Evolutionary conservation across 2,329 filamentous ascomycete species (phyloP).

Genomic region (Ophiosphaerella narmari): DNA sequence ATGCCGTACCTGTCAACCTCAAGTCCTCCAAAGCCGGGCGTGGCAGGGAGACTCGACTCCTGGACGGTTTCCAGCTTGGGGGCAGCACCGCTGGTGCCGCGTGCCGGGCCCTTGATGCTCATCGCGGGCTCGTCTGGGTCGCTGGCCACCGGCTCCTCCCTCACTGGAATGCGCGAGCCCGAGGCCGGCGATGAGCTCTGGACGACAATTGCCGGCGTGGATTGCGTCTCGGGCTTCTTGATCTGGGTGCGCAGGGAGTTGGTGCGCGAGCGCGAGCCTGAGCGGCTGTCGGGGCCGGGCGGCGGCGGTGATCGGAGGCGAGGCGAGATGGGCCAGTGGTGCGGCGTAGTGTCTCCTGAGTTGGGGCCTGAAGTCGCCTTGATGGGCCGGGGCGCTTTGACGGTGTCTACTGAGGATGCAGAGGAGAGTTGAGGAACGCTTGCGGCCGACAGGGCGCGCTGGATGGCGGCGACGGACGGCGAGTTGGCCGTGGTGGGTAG

Average conservation of each 20-base stretch:
- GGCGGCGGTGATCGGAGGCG: constrained; percentile 78
- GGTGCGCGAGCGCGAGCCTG: constrained; percentile 47
- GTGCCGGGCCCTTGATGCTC: constrained; percentile 50
- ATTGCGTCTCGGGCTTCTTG: constrained; percentile 35
- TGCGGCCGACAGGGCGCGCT: constrained; percentile 70
- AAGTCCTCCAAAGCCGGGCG: constrained; percentile 58
- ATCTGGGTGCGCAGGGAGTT: constrained; percentile 49
- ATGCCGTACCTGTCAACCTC: constrained; percentile 36
- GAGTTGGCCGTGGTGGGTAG: constrained; percentile 46
- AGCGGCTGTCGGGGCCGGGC: constrained; percentile 36
- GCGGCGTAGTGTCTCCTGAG: constrained; percentile 54
- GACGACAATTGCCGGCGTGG: constrained; percentile 52
- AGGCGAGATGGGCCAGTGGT: constrained; percentile 76
- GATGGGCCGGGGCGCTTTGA: constrained; percentile 67
- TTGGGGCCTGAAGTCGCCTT: constrained; percentile 62
- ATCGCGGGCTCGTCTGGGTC: constrained; percentile 45
- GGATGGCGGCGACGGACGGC: constrained; percentile 65
- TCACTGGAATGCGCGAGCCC: constrained; percentile 34
- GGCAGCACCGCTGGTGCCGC: constrained; percentile 61
- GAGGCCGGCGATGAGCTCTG: constrained; percentile 51
- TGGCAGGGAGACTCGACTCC: constrained; percentile 76
- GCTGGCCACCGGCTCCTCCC: constrained; percentile 34
- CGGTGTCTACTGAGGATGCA: constrained; percentile 60
- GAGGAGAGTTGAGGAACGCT: constrained; percentile 69
- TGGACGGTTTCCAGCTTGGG: constrained; percentile 86